Evolutionary conservation across 257 asterid species (phyloP), one percentile per base, ranked within the genome.

Genomic region (Apocynum venetum): DNA sequence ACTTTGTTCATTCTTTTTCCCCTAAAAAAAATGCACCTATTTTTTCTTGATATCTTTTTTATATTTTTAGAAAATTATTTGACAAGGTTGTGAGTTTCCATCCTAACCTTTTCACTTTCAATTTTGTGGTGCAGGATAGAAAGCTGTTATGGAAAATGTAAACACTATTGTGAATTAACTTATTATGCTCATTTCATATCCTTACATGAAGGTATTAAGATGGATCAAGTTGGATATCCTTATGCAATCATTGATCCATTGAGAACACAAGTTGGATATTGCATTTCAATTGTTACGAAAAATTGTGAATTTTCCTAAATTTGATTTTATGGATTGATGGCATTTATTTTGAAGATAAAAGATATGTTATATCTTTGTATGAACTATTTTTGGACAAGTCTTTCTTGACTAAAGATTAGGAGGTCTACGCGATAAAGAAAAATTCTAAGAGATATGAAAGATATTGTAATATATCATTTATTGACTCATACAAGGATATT

Each of bases 221-320:
- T 40, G 71, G 67, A 40, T 15, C 51, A 7, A 2, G 2, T 41
- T 61, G 72, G 51, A 20, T 31, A 48, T n/a, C 97, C 97, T 68
- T 82, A 93, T 79, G 73, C 93, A 71, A 88, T 92, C 87, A 85
- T 93, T 74, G 93, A 88, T 87, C 98, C 99, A 74, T 75, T 86
- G 76, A 84, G 93, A 87, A 66, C 81, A 31, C 90, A 91, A 97
- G 98, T 92, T 49, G 69, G 74, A 70, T 35, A 40, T 73, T 70
- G 75, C 31, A 25, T 25, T 25, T 25, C 31, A 25, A 25, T 25
- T 25, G 31, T 25, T 25, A 25, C 31, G 31, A 25, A 25, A 25
- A 25, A 25, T 25, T 25, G 31, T 25, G 31, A 25, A 25, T 25
- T 25, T 25, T 25, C 31, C 31, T 25, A 25, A 25, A 25, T 25